A percentile compares a stretch with the other conserved stretches of the same genome.
Evolutionary conservation across 805 yeast genomes (phyloP).

Genomic region (Metschnikowia shivogae): DNA sequence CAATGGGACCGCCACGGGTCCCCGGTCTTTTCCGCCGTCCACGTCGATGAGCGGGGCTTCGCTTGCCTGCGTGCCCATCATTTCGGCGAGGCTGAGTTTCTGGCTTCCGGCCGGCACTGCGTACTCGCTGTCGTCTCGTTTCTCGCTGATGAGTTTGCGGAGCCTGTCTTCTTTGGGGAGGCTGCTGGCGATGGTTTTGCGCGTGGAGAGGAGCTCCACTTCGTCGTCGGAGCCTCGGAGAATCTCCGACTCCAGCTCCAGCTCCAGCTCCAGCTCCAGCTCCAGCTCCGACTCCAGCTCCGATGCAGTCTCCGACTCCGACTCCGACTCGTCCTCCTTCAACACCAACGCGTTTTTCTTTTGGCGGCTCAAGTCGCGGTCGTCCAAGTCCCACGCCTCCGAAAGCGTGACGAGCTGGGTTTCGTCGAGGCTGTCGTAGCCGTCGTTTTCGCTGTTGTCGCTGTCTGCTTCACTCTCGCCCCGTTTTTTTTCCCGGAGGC

Average conservation of each 20-base stretch:
- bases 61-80: conserved; percentile 62
- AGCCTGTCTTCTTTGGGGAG: conserved; percentile 34
- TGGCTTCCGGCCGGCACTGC: conserved; percentile 58
- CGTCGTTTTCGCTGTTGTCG: conserved; percentile 42
- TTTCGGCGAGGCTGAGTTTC: conserved; percentile 64
- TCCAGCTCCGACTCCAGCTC: too few species aligned
- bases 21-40: conserved; percentile 30
- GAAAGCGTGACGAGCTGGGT: conserved; percentile 69
- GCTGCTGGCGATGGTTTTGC: conserved; percentile 35
- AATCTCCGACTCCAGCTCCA: conserved; percentile 26
- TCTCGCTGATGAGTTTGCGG: conserved; percentile 50
- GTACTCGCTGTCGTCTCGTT: conserved; percentile 64
- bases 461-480: conserved; percentile 22
- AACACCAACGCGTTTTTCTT: conserved; percentile 11
- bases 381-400: conserved; percentile 88
- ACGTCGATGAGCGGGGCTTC: conserved; percentile 49
- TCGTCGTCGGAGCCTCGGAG: conserved; percentile 34
- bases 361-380: conserved; percentile 34
- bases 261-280: conserved; percentile 20
- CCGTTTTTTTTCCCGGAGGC: conserved; percentile 53
- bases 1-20: conserved; percentile 71
- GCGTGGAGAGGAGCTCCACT: conserved; percentile 48
- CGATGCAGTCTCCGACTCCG: conserved; percentile 17
- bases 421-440: conserved; percentile 74
- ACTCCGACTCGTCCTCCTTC: conserved; percentile 20